Conservation (phyloP, 768 basidiomycete species). For the Ephemerocybe angulata region DNA sequence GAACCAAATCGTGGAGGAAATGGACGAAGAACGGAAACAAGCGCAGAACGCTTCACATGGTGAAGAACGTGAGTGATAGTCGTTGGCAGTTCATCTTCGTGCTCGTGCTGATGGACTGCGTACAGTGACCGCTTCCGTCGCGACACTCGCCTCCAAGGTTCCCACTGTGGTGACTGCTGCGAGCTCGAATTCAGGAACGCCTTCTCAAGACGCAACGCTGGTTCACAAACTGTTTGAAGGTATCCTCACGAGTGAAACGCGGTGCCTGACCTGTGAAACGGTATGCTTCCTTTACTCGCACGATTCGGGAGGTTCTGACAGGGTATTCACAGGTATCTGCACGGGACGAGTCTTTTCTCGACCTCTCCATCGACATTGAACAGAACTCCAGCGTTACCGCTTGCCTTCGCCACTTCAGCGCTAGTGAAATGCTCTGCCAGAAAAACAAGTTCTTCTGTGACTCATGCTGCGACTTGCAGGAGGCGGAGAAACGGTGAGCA, state of each 20-base stretch:
- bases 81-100: constrained; percentile 4
- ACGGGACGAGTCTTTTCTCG: constrained; percentile 93
- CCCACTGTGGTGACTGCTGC: constrained; percentile 37
- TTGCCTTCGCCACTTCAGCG: constrained; percentile 94
- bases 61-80: constrained; percentile 63
- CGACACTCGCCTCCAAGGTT: constrained; percentile 47
- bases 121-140: constrained; percentile 59
- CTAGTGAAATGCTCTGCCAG: constrained; percentile 97
- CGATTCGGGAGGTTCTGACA: constrained; percentile 12
- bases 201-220: constrained; percentile 61
- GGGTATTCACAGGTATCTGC: constrained; percentile 65
- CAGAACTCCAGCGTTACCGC: constrained; percentile 96
- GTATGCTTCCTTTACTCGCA: constrained; percentile 41
- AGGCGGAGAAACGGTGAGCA: constrained; percentile 89
- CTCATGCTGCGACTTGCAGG: constrained; percentile 92
- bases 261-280: constrained; percentile 96
- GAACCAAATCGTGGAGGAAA: constrained; percentile 91
- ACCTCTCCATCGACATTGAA: constrained; percentile 98
- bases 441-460: constrained; percentile 99
- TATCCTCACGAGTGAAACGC: constrained; percentile 90
- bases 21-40: constrained; percentile 66
- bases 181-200: constrained; percentile 44
- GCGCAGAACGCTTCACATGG: constrained; percentile 34
- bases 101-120: constrained; percentile 10
- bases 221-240: constrained; percentile 95